A percentile compares a stretch with the other conserved stretches of the same genome.
phyloP scores from a whole-genome alignment of 2,329 filamentous ascomycete genomes.

The Cladophialophora exuberans region DNA sequence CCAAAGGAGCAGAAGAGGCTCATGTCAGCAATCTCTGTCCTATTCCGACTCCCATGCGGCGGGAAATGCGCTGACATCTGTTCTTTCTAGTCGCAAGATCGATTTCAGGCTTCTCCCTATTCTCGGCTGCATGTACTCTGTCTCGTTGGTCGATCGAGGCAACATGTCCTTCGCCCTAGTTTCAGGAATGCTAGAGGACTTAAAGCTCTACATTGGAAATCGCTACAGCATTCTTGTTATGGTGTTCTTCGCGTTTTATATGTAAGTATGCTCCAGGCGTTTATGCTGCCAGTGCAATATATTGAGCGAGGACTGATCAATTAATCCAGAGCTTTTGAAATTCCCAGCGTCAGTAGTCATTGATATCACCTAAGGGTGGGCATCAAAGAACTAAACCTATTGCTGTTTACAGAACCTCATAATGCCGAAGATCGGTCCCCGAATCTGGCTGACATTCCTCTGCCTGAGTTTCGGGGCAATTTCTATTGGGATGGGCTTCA shows the following conservation, averaged over 20 bases:
- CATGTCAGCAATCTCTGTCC: neutral
- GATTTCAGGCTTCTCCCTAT: constrained; percentile 46
- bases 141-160: constrained; percentile 44
- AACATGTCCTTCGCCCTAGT: constrained; percentile 37
- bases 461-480: constrained; percentile 58
- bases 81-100: constrained; percentile 18
- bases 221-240: constrained; percentile 37
- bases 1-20: neutral
- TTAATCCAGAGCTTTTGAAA: neutral
- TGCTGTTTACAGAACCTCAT: constrained; percentile 42
- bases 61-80: neutral
- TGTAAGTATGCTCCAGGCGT: constrained; percentile 17
- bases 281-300: neutral
- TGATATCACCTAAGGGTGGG: neutral
- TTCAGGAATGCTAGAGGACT: constrained; percentile 37
- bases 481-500: constrained; percentile 42
- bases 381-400: neutral
- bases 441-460: constrained; percentile 65
- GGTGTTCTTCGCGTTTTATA: constrained; percentile 37
- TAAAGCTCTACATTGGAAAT: constrained; percentile 33
- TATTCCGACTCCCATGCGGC: neutral
- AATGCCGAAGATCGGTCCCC: constrained; percentile 51
- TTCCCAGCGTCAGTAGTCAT: neutral
- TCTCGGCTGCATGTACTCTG: constrained; percentile 44
- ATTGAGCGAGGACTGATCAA: neutral